Evolutionary conservation across 1,284 basidiomycete genomes (phyloP).

Genomic region (Leccinum glutinopallens): DNA sequence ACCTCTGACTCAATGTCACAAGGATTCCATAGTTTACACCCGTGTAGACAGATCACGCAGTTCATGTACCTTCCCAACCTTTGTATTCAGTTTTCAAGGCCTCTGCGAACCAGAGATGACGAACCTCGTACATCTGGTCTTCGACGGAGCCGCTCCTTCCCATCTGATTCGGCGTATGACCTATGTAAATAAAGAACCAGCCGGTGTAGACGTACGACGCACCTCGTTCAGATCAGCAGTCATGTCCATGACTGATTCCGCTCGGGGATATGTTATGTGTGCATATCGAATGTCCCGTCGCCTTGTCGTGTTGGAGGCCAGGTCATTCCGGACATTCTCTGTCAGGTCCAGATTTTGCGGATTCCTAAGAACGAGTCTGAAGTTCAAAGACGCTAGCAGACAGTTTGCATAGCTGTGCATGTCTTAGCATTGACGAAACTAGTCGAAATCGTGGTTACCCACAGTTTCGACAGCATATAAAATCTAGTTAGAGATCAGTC

Average conservation of each 20-base stretch:
- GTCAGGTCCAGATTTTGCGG: not conserved
- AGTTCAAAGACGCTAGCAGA: constrained; percentile 16
- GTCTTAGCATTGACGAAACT: too few relatives aligned
- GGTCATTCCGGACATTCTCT: constrained; percentile 5
- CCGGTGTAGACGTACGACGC: not conserved
- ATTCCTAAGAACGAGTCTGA: constrained; percentile 7
- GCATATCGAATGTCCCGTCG: not conserved
- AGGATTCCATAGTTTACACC: not conserved
- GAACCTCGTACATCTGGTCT: not conserved
- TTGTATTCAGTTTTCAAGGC: not conserved
- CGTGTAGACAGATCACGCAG: not conserved
- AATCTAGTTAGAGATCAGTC: constrained; percentile 7
- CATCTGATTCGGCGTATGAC: not conserved
- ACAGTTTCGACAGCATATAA: constrained; percentile 20
- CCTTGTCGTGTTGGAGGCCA: not conserved
- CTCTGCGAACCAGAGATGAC: not conserved
- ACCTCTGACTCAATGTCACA: not conserved
- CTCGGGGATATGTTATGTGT: not conserved
- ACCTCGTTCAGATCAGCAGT: not conserved
- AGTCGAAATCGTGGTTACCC: too few relatives aligned
- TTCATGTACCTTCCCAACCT: not conserved
- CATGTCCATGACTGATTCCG: not conserved
- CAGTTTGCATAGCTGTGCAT: constrained; percentile 19
- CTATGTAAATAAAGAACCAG: not conserved
- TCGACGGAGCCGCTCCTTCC: not conserved